A percentile compares a stretch with the other conserved stretches of the same genome.
phyloP scores from a whole-genome alignment of 2,329 filamentous ascomycete genomes.

The Fusarium duplospermum region DNA sequence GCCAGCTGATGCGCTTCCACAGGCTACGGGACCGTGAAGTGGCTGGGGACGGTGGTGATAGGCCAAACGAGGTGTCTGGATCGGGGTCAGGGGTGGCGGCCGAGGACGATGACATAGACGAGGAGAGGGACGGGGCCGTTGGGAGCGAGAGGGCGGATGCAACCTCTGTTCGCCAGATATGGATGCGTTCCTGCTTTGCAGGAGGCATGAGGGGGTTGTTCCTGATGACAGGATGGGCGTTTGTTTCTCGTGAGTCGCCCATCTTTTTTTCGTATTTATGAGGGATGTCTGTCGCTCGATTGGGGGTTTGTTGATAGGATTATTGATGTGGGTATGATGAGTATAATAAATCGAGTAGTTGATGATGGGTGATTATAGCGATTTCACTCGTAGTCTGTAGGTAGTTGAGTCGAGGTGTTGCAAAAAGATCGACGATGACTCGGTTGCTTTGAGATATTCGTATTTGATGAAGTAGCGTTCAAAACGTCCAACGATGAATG shows the following conservation, averaged over 20 bases:
- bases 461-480: background rate
- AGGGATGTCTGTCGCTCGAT: background rate
- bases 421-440: background rate
- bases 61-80: conserved; percentile 23
- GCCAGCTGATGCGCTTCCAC: conserved; percentile 46
- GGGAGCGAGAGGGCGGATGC: conserved; percentile 48
- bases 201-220: conserved; percentile 45
- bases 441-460: background rate
- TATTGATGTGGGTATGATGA: background rate
- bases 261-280: conserved; percentile 21
- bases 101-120: conserved; percentile 49
- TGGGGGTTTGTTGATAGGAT: background rate
- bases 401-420: background rate
- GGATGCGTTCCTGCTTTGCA: conserved; percentile 56
- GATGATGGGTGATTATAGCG: background rate
- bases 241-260: conserved; percentile 10
- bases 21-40: conserved; percentile 33
- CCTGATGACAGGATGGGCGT: conserved; percentile 4
- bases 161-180: conserved; percentile 64
- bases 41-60: conserved; percentile 28
- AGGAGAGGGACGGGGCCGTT: conserved; percentile 46
- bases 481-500: background rate
- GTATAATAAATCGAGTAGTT: background rate
- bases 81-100: conserved; percentile 33
- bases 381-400: background rate